Conservation (phyloP, 2,329 filamentous ascomycete genomes). For the Colletotrichum paranaense region DNA sequence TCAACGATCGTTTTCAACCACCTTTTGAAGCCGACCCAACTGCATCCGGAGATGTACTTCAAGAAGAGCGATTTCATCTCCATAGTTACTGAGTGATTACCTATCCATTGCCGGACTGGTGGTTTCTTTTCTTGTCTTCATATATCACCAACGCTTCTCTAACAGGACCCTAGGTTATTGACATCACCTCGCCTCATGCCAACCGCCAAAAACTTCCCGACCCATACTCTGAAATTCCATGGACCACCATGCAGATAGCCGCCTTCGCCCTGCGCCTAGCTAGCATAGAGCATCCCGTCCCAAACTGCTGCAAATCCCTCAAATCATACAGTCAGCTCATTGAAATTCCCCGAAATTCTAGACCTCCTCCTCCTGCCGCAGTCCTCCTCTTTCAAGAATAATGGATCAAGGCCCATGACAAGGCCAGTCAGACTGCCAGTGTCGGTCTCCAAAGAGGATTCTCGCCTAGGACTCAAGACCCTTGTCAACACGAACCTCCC, state of each 20-base stretch:
- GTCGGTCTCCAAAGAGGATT: not conserved
- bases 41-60: no score
- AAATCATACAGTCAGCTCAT: not conserved
- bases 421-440: no score
- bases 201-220: constrained; percentile 5
- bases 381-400: not conserved
- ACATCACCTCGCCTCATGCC: constrained; percentile 9
- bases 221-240: not conserved
- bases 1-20: no score
- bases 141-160: constrained; percentile 5
- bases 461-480: not conserved
- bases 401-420: not conserved
- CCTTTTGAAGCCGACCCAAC: no score
- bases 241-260: constrained; percentile 21
- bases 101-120: not conserved
- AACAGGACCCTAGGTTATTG: constrained; percentile 11
- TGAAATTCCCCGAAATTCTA: constrained; percentile 29
- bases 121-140: not conserved
- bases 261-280: not conserved
- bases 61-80: no score
- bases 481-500: constrained; percentile 4
- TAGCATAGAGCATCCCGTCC: not conserved
- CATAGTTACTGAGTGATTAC: no score
- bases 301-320: not conserved
- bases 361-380: not conserved